Base-by-base conservation (phyloP, 2,329 filamentous ascomycete species). In the Cladobotryum mycophilum region DNA sequence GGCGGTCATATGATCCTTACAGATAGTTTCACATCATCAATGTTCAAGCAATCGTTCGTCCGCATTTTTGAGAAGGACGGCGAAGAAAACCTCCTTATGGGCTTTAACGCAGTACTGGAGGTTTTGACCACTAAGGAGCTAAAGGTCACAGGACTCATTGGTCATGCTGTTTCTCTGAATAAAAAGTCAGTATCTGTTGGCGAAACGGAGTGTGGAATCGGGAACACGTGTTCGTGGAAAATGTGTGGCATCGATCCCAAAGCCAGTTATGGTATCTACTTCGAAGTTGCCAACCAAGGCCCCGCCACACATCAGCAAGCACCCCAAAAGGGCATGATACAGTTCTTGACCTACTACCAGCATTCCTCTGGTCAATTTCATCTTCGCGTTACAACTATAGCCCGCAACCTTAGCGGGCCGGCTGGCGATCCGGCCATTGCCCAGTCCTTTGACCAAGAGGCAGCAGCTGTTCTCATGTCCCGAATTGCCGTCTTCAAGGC, bases 1-100 rank as follows among this genome's bases (percentile, higher is more conserved):
- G 93, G 93, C 57, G 93, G 93, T 36, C 91, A 99, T 66, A 99
- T 99, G 86, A 95, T 99, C 56, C 74, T 99, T 57, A 97, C 93
- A 1, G 93, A 99, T 68, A 96, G 91, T 67, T 99, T 99, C 68
- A 97, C 92, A 4, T 95, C 93, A 0, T 97, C 92, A 52, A 96
- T 99, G 85, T 99, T 97, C 78, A 96, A 93, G 74, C 93, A 99
- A 67, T 97, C 93, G 0, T 99, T 99, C 64, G 86, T 95, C 47
- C 86, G 95, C 53, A 85, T 99, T 15, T 99, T 99, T 64, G 93
- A 99, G 67, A 96, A 96, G 70, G 93, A 99, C 64, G 89, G 80
- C 2, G 86, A 95, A 53, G 93, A 96, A 58, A 96, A 96, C 66
- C 79, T 99, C 13, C 73, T 95, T 9, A 99, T 99, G 93, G 93